Evolutionary conservation across 148 eudicot species (phyloP).

Genomic region (Euryodendron excelsum): DNA sequence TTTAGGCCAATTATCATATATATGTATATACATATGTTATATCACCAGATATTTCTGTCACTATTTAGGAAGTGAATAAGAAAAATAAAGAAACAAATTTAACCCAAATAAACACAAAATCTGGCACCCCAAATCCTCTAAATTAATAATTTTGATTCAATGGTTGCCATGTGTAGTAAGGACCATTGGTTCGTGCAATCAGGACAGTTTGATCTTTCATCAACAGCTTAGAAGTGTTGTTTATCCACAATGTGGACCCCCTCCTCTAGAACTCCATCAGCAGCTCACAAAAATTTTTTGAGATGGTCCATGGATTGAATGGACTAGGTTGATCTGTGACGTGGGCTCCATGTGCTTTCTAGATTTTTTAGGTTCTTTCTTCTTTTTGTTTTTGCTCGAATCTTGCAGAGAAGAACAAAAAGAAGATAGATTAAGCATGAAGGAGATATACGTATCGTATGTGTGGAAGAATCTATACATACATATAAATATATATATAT

Average conservation of each 20-base stretch:
- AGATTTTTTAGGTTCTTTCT: no score
- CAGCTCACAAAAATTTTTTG: not conserved
- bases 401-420: not conserved
- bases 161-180: not conserved
- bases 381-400: not conserved
- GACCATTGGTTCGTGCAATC: not conserved
- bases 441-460: not conserved
- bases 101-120: conserved; percentile 6
- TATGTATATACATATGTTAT: no score
- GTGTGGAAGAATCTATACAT: not conserved
- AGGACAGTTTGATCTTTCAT: not conserved
- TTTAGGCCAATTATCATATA: not conserved
- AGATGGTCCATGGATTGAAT: not conserved
- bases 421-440: not conserved
- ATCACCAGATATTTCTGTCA: not conserved
- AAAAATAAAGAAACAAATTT: conserved; percentile 6
- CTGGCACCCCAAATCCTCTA: not conserved
- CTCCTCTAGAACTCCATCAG: not conserved
- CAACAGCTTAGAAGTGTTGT: not conserved
- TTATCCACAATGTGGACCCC: not conserved
- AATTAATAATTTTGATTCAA: no score
- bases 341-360: not conserved
- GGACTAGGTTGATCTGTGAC: conserved; percentile 7
- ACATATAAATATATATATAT: not conserved
- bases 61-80: not conserved